Evolutionary conservation across 345 rosid genomes (phyloP), one percentile per base, ranked within the genome.

Genomic region (Eucalyptus brandiana): DNA sequence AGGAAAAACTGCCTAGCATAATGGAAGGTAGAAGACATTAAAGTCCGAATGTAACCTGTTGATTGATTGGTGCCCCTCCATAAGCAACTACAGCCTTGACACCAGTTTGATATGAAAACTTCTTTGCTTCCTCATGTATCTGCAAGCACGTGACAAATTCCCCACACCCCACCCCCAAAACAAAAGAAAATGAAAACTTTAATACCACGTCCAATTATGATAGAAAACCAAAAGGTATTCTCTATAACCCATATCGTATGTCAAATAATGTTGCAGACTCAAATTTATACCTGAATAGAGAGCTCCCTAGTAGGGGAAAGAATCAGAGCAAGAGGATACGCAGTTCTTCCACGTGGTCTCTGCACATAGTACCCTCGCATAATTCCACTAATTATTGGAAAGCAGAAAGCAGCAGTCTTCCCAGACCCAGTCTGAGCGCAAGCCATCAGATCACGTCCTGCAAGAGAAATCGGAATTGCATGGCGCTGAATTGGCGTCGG

Each of bases 301-400:
- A 97, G 97, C 91, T 97, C 99, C 91, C 99, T 95, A 11, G 99
- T 97, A n/a, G 99, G 99, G 83, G 99, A 96, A 30, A 97, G 99
- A 91, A 97, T 97, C 88, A 97, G 97, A 81, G 99, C 99, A 80
- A 96, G 94, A 45, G 91, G 89, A 72, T 87, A 88, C 21, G 80
- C 92, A 30, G 91, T 92, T 23, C 94, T 92, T 86, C 92, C 95
- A 23, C 91, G 96, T 6, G 93, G 94, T 86, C 93, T 92, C 88
- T 94, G 96, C 44, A 90, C 91, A 60, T 87, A 90, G 87, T 90
- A 93, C 90, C 92, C 93, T 45, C 86, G 91, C 96, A 93, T 94
- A 80, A 94, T 94, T 88, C 96, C 96, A 88, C 93, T 92, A 87
- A 94, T 93, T 72, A 94, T 93, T 9, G 96, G 96, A 87, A 94